phyloP scores from a whole-genome alignment of 1,284 basidiomycete genomes.

The Neotropicomus parvogracilis region DNA sequence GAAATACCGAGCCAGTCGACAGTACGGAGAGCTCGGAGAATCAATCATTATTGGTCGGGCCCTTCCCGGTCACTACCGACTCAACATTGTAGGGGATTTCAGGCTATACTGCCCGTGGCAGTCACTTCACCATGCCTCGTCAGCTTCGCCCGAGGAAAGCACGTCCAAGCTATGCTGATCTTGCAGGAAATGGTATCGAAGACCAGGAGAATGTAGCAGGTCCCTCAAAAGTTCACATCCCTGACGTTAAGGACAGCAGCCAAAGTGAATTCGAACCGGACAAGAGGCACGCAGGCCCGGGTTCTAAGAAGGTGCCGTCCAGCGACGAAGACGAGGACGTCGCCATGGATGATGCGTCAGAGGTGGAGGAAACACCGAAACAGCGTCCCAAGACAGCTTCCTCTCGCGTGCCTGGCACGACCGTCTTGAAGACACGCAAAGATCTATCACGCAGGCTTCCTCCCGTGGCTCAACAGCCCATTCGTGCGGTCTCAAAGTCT shows the following conservation, averaged over 20 bases:
- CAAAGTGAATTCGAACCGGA: constrained; percentile 46
- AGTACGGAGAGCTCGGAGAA: too few species aligned
- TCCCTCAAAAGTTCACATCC: constrained; percentile 18
- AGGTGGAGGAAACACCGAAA: constrained; percentile 8
- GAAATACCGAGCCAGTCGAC: too few species aligned
- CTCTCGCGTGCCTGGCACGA: neutral
- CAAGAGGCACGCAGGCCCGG: neutral
- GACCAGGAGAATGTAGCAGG: constrained; percentile 25
- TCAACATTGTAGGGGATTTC: too few species aligned
- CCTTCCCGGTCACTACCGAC: too few species aligned
- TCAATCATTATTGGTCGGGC: too few species aligned
- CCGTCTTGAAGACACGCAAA: constrained; percentile 16
- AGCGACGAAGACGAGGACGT: constrained; percentile 22
- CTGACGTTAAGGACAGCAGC: constrained; percentile 28
- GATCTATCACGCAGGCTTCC: constrained; percentile 21
- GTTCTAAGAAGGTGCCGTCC: constrained; percentile 11
- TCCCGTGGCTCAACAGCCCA: constrained; percentile 24
- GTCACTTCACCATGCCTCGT: constrained; percentile 28
- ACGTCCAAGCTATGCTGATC: constrained; percentile 34
- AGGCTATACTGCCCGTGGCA: too few species aligned
- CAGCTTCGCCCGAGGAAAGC: constrained; percentile 36
- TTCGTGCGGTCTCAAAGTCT: constrained; percentile 22
- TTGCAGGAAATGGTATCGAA: constrained; percentile 13
- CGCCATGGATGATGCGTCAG: constrained; percentile 14
- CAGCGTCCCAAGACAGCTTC: constrained; percentile 4